Evolutionary conservation across 768 basidiomycete species (phyloP), one percentile per base, ranked within the genome.

Genomic region (Clavaria fumosa): DNA sequence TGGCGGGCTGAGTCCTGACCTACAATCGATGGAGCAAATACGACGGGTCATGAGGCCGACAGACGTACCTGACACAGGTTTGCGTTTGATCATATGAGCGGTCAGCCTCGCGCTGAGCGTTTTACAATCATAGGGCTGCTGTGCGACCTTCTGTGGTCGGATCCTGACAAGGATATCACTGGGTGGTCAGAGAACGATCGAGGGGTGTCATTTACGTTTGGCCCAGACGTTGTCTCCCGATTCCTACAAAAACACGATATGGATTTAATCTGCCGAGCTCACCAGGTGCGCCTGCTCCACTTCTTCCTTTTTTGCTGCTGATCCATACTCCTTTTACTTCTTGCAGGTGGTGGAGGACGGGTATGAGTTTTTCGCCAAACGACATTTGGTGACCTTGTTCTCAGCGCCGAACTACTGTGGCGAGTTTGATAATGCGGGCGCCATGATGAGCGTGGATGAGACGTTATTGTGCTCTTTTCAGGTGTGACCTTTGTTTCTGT

Each of bases 381-480:
- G 93, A 47, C 90, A 93, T 63, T 61, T 97, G 47, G 93, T 97
- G 47, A 97, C 93, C 30, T 58, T 97, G 31, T 97, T 97, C 65
- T 93, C 89, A 17, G 93, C 93, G 36, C 93, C 93, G 42, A 86
- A 88, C 64, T 86, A 88, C 52, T 86, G 82, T 49, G 83, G 88
- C 45, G 84, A 97, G 64, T 99, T 99, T 52, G 93, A 99, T 59
- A 99, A 99, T 57, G 91, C 93, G 3, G 93, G 93, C 24, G 93
- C 93, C 23, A 99, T 99, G 93, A 99, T 97, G 93, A 90, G 85
- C 51, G 93, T 99, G 30, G 93, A 96, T 51, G 93, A 96, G 61
- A 95, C 93, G 6, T 58, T 97, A 46, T 58, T 97, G 46, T 96
- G 93, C 62, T 96, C 91, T 5, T 96, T 97, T 86, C 93, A 96